Evolutionary conservation across 2,329 filamentous ascomycete genomes (phyloP), one percentile per base, ranked within the genome.

Genomic region (Fusarium pseudoanthophilum): DNA sequence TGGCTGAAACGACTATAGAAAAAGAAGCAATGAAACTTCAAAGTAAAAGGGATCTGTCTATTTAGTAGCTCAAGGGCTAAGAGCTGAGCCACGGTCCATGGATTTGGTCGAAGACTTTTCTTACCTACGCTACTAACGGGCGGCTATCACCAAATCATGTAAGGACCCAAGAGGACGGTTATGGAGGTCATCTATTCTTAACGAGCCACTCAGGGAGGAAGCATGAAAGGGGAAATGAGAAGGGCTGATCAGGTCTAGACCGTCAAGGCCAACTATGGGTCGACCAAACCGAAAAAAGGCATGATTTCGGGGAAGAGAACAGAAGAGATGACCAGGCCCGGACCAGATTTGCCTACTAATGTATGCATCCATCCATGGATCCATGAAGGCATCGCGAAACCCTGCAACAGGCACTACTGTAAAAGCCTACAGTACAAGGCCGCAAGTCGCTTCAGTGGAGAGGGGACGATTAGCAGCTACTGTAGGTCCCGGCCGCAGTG

Each of bases 361-460:
- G 18, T 39, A n/a, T 15, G 10, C 18, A 26, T 10, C 8, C 16
- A 36, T 36, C n/a, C n/a, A 53, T 72, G 71, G 11, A 36, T 36
- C 32, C 32, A 53, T 72, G 71, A 73, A 60, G 71, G 55, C 53
- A 74, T 73, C 58, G 36, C 57, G 55, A 57, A 64, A n/a, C 49
- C 51, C 51, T 60, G 71, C 42, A 56, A 60, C 30, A 69, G 28
- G 40, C 57, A 42, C 55, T 67, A 26, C 26, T 26, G 26, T 26
- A 66, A 56, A 67, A 60, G 48, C 60, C 70, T 49, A 42, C 42
- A 28, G 28, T 28, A 28, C 28, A 64, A 48, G 63, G 69, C 72
- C 73, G 63, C 73, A 76, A 73, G 69, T 69, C 49, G 68, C 43
- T 55, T 55, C 42, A 49, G 75, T 77, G 75, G 76, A 52, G 55